A percentile compares a stretch with the other conserved stretches of the same genome.
Conservation (phyloP, 2,329 filamentous ascomycete genomes). For the Colletotrichum sublineola region DNA sequence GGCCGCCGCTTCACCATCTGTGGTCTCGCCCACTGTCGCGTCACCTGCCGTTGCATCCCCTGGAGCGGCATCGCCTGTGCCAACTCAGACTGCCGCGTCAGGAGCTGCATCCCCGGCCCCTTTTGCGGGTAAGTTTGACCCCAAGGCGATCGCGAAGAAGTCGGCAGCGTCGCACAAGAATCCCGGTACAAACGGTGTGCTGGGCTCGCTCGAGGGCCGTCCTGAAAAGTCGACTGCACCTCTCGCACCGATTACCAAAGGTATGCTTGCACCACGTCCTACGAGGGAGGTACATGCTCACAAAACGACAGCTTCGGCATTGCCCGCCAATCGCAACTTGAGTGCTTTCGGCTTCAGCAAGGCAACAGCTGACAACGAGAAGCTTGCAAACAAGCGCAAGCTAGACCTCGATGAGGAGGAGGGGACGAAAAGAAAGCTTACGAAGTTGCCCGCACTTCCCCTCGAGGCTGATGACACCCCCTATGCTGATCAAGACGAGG, state of each 20-base stretch:
- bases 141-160: slow-evolving; percentile 88
- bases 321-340: slow-evolving; percentile 80
- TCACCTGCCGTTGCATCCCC: slow-evolving; percentile 55
- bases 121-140: slow-evolving; percentile 86
- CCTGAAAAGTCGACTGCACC: slow-evolving; percentile 51
- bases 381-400: slow-evolving; percentile 77
- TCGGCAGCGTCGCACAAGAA: slow-evolving; percentile 71
- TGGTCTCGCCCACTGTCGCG: slow-evolving; percentile 61
- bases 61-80: slow-evolving; percentile 40
- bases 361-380: slow-evolving; percentile 73
- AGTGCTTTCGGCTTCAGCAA: slow-evolving; percentile 88
- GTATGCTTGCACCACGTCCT: slow-evolving; percentile 48
- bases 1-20: slow-evolving; percentile 63
- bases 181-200: slow-evolving; percentile 61
- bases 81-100: slow-evolving; percentile 56
- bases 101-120: slow-evolving; percentile 65
- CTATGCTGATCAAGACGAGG: slow-evolving; percentile 74
- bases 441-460: slow-evolving; percentile 85
- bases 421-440: slow-evolving; percentile 86
- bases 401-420: slow-evolving; percentile 92
- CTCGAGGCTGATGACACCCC: slow-evolving; percentile 73
- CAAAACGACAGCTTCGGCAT: slow-evolving; percentile 60
- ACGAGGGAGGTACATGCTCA: slow-evolving; percentile 45
- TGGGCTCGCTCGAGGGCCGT: slow-evolving; percentile 62
- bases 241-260: slow-evolving; percentile 52